Evolutionary conservation across 2,329 filamentous ascomycete species (phyloP).

Genomic region (Cryphonectria nitschkei): DNA sequence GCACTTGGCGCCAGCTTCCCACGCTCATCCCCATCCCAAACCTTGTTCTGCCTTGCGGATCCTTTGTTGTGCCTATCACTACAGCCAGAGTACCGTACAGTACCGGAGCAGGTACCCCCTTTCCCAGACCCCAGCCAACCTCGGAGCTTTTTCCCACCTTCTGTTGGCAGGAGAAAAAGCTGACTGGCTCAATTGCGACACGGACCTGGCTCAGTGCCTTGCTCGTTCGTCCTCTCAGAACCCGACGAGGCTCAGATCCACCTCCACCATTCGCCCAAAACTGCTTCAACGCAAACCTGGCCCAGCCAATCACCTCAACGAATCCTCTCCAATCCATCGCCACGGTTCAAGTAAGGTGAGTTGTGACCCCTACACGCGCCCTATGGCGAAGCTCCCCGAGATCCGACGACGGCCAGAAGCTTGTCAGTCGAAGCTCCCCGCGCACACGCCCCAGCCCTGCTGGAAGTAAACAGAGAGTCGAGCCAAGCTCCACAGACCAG

Average conservation of each 20-base stretch:
- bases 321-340: conserved; percentile 24
- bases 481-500: conserved; percentile 11
- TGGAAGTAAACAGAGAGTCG: conserved; percentile 26
- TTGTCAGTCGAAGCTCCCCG: neutral
- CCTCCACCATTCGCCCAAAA: conserved; percentile 31
- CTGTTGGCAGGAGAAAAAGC: conserved; percentile 16
- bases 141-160: conserved; percentile 9
- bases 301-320: conserved; percentile 29
- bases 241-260: conserved; percentile 27
- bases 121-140: conserved; percentile 10
- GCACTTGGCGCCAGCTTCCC: conserved; percentile 11
- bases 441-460: neutral
- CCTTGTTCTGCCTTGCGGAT: conserved; percentile 8
- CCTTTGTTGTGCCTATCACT: neutral
- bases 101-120: conserved; percentile 13
- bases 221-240: conserved; percentile 26
- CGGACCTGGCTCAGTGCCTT: conserved; percentile 10
- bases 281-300: conserved; percentile 26
- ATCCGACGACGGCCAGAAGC: neutral
- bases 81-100: neutral
- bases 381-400: conserved; percentile 6
- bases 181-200: conserved; percentile 24
- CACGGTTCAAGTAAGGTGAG: conserved; percentile 29
- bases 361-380: conserved; percentile 12
- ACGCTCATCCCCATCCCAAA: conserved; percentile 13